Evolutionary conservation across 495 filamentous ascomycete species (phyloP).

Genomic region (Hypoxylon lienhwacheense): DNA sequence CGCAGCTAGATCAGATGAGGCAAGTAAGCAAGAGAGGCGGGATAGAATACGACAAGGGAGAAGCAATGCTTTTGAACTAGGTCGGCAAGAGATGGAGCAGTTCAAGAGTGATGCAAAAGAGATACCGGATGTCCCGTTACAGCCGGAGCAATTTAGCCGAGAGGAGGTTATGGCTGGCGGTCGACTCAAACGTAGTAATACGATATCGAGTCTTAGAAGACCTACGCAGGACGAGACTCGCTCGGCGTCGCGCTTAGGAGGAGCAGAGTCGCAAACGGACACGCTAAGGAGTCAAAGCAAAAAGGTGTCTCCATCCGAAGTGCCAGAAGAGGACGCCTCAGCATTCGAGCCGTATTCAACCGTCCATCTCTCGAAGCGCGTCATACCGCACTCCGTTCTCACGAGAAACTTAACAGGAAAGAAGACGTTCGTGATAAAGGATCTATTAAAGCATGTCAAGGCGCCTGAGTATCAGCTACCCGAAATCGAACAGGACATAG

Average conservation of each 20-base stretch:
- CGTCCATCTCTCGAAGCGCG: constrained; percentile 80
- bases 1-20: constrained; percentile 61
- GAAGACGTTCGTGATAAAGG: constrained; percentile 75
- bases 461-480: constrained; percentile 83
- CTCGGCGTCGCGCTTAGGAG: constrained; percentile 16
- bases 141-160: constrained; percentile 57
- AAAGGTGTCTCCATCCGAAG: constrained; percentile 33
- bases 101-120: constrained; percentile 64
- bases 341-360: constrained; percentile 83
- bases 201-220: constrained; percentile 50
- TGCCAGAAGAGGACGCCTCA: constrained; percentile 44
- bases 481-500: constrained; percentile 79
- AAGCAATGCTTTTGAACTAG: constrained; percentile 72
- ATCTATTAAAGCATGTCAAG: constrained; percentile 78
- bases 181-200: constrained; percentile 55
- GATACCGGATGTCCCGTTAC: constrained; percentile 51
- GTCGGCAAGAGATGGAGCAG: constrained; percentile 64
- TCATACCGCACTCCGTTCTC: constrained; percentile 79
- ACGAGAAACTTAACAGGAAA: constrained; percentile 74
- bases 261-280: constrained; percentile 23
- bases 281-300: constrained; percentile 18
- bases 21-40: constrained; percentile 56
- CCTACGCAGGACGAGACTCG: constrained; percentile 19
- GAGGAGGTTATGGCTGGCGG: constrained; percentile 62
- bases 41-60: constrained; percentile 59